Conservation (phyloP, 1,284 basidiomycete genomes). For the Irpex lacteus region DNA sequence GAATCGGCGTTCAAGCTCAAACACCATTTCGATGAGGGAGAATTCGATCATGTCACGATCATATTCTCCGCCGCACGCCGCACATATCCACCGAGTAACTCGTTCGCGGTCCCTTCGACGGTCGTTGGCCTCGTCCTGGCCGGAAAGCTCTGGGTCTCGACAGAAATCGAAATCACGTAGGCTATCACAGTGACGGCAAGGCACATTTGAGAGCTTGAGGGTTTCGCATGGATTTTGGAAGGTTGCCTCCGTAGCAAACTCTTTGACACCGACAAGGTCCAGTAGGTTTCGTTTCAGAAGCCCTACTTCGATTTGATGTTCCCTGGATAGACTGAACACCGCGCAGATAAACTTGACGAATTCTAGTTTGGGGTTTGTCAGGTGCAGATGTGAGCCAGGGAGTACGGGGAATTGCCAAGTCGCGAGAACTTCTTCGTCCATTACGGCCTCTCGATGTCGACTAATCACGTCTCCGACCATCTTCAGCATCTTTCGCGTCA, state of each 20-base stretch:
- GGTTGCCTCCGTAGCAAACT: constrained; percentile 81
- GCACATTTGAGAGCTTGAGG: constrained; percentile 83
- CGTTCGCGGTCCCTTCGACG: constrained; percentile 30
- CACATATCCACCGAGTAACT: constrained; percentile 61
- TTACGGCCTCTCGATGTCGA: constrained; percentile 58
- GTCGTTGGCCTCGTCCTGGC: not conserved
- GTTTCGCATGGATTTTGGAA: constrained; percentile 95
- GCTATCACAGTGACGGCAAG: constrained; percentile 88
- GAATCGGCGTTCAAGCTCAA: constrained; percentile 71
- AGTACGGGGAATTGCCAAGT: constrained; percentile 82
- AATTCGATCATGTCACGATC: constrained; percentile 86
- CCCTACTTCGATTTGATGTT: constrained; percentile 83
- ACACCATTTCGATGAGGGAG: constrained; percentile 77
- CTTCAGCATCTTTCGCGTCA: constrained; percentile 83
- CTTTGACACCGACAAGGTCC: constrained; percentile 84
- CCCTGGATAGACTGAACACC: constrained; percentile 74
- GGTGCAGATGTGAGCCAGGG: constrained; percentile 80
- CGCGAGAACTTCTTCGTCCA: constrained; percentile 55
- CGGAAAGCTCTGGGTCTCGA: constrained; percentile 83
- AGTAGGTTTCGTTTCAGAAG: constrained; percentile 88
- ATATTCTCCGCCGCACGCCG: constrained; percentile 82
- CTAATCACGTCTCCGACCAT: constrained; percentile 69
- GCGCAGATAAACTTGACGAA: constrained; percentile 90
- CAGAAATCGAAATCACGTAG: constrained; percentile 94
- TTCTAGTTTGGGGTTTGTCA: constrained; percentile 83